Evolutionary conservation across 179 eudicot genomes (phyloP), one percentile per base, ranked within the genome.

Genomic region (Drosera spatulata): DNA sequence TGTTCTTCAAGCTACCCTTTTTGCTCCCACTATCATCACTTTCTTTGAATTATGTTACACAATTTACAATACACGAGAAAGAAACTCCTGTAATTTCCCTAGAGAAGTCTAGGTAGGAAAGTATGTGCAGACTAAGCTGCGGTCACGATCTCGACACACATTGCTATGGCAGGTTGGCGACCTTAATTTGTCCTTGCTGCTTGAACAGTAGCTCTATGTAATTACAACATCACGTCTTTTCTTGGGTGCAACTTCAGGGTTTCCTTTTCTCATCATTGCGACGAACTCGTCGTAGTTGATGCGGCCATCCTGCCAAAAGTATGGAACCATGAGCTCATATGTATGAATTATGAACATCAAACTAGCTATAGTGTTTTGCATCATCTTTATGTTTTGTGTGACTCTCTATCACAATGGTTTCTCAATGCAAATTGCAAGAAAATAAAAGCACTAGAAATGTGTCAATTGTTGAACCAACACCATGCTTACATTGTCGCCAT

Each of bases 191-290:
- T 9, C 54, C 14, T 9, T 33, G 3, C 54, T 50, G 54, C 54
- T 33, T 13, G 22, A 50, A 13, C 22, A 50, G 6, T 11, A 6
- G 33, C 8, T 13, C 54, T 51, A 51, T 49, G 51, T 0, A 1
- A 39, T 41, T 4, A 56, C 43, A 44, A 56, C 59, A 41, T 41
- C 14, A 13, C 41, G 48, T 22, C 42, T 39, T 42, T 46, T 61
- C 40, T 15, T 42, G 10, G 48, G 57, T 54, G 73, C 74, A 61
- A 50, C 69, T 7, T 78, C 79, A 1, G 75, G 81, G 42, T 63
- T 70, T 13, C 82, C 82, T 72, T 78, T 78, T 66, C 40, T 78
- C 82, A 78, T 78, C 82, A 78, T 78, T 8, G 82, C 82, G n/a
- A 55, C 60, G n/a, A 64, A 64, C 45, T 64, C 67, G 6, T 64